Evolutionary conservation across 1,284 basidiomycete species (phyloP), one percentile per base, ranked within the genome.

Genomic region (Crucibulum parvulum): DNA sequence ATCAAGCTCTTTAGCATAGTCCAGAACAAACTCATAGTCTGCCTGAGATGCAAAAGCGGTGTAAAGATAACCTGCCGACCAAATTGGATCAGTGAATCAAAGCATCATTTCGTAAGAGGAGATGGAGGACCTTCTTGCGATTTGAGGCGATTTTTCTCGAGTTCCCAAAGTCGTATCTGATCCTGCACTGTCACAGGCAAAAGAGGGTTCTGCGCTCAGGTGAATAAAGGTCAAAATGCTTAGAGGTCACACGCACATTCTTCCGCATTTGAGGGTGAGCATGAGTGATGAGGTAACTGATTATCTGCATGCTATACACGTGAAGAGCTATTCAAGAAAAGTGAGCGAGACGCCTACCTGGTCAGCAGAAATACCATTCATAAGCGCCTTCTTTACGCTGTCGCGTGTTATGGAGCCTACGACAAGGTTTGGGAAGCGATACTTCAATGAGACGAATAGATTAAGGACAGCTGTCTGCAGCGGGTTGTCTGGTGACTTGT

Each of bases 181-280:
- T 99, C 98, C 68, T 98, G 96, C 0, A 99, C 96, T 0, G 97
- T 98, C 41, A 97, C 94, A 35, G 96, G 96, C 13, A 98, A 82
- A 6, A 98, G 81, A 6, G 95, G 95, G 71, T 94, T 94, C 91
- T 95, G 45, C 39, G 39, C 11, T 24, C 24, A 43, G 62, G 55
- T 58, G 62, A 53, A 57, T 68, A 61, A 56, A 62, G 57, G 11
- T 43, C 11, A 50, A 50, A n/a, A 50, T 50, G 47, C 47, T 16
- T 13, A n/a, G 53, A 57, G 52, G 37, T 18, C 58, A 53, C 10
- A 77, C 85, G 73, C 70, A 93, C 94, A 75, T 96, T 95, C 76
- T 92, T 94, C 71, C 93, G 89, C 97, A 99, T 99, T 78, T 99
- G 97, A 37, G 95, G 93, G 76, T 99, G 98, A 2, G 97, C 97